These are phyloP conservation scores for Coemansia sp. DNA, from an alignment of 192 early-diverging fungal genomes.

Conservation along the genomic window DNA sequence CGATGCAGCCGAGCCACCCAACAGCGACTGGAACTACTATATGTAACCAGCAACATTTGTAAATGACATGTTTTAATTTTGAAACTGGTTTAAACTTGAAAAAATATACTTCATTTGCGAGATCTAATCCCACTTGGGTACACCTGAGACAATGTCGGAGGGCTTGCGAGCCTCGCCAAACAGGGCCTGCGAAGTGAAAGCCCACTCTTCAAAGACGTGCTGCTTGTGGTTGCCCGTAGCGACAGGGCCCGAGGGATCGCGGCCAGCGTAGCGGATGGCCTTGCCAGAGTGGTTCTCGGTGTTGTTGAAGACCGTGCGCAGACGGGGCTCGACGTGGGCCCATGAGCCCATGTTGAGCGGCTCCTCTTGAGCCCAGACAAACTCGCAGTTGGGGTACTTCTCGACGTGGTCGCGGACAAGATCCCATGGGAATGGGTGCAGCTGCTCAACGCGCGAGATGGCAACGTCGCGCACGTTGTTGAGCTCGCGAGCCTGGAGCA, in stretches of 20 bases:
- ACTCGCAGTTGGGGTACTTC: constrained; percentile 87
- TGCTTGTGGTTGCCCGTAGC: constrained; percentile 96
- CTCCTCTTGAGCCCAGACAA: constrained; percentile 97
- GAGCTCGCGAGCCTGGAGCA: constrained; percentile 80
- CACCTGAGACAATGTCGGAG: constrained; percentile 65
- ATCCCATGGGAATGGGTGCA: constrained; percentile 95
- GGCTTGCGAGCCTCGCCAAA: constrained; percentile 68
- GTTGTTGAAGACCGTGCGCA: constrained; percentile 76
- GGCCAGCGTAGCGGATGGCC: constrained; percentile 76
- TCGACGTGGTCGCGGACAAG: constrained; percentile 80
- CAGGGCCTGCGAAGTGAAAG: constrained; percentile 68
- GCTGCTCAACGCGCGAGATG: constrained; percentile 93
- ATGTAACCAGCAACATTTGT: constrained; percentile 14
- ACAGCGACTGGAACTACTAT: constrained; percentile 35
- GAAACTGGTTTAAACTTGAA: constrained; percentile 5
- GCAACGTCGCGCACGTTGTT: constrained; percentile 89
- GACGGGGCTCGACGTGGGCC: constrained; percentile 82
- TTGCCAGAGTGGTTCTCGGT: constrained; percentile 65
- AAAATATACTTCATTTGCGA: neutral
- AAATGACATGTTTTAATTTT: neutral
- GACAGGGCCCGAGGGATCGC: constrained; percentile 85
- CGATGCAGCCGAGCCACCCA: constrained; percentile 27
- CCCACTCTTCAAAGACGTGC: constrained; percentile 82
- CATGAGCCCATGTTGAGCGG: constrained; percentile 92
- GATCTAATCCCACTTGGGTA: constrained; percentile 63